A percentile compares a stretch with the other conserved stretches of the same genome.
phyloP scores from a whole-genome alignment of 306 rosid species.

The Lagenaria siceraria region DNA sequence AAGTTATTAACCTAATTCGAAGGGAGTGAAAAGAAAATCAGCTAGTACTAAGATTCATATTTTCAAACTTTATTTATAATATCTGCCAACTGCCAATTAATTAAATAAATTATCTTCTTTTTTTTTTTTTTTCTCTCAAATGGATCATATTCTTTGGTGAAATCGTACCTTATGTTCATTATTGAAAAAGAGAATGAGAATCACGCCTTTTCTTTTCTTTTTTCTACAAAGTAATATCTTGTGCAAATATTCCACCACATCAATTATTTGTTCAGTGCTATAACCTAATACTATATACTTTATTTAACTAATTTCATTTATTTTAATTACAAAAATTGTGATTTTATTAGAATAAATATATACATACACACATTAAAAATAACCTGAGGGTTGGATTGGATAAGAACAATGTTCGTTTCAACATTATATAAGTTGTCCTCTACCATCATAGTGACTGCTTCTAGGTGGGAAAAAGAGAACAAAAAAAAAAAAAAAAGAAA shows the following conservation, averaged over 20 bases:
- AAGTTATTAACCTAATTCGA: too few species aligned
- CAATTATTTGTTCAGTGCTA: neutral
- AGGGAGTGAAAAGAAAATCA: neutral
- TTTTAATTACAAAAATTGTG: neutral
- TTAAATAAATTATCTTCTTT: neutral
- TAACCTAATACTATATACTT: neutral
- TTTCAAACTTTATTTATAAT: neutral
- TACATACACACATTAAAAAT: too few species aligned
- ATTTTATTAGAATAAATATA: neutral
- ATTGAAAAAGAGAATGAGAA: neutral
- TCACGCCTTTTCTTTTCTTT: neutral
- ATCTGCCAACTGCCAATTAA: neutral
- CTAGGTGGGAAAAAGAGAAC: neutral
- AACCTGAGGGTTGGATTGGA: constrained; percentile 15
- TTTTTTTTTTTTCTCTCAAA: neutral
- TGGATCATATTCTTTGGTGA: neutral
- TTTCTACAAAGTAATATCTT: neutral
- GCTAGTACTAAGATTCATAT: neutral
- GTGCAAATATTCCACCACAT: neutral
- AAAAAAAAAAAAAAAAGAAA: neutral
- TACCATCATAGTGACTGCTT: neutral
- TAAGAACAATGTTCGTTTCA: constrained; percentile 28
- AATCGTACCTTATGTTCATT: neutral
- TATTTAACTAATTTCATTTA: neutral
- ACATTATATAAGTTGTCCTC: neutral